Evolutionary conservation across 176 grass and related monocot genomes (phyloP).

Genomic region (Bothriochloa decipiens): DNA sequence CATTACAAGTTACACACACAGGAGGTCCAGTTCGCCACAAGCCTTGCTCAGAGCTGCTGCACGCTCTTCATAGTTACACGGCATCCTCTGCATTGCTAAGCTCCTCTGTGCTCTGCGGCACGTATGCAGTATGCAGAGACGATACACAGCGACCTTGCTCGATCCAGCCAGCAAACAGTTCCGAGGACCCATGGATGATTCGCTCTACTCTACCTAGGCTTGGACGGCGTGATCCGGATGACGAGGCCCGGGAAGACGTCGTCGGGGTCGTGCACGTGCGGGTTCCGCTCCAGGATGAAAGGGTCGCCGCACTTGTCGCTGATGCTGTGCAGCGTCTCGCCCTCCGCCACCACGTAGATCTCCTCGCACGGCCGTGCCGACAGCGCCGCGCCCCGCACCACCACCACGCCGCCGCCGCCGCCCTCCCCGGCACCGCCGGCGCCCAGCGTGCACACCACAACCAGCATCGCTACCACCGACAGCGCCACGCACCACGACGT

Average conservation of each 20-base stretch:
- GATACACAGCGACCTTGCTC: too few species aligned
- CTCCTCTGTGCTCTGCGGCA: not conserved
- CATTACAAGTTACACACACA: not conserved
- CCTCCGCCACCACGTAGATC: conserved; percentile 87
- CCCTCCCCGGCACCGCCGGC: not conserved
- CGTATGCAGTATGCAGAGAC: not conserved
- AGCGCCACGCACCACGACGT: conserved; percentile 71
- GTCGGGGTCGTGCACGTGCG: conserved; percentile 93
- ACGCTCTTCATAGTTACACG: not conserved
- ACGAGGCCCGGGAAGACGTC: conserved; percentile 96
- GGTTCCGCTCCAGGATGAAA: conserved; percentile 88
- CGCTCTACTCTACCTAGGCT: conserved; percentile 31
- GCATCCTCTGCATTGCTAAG: not conserved
- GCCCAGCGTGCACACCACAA: conserved; percentile 57
- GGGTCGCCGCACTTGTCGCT: conserved; percentile 95
- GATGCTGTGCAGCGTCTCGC: conserved; percentile 90
- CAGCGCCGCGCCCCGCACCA: conserved; percentile 47
- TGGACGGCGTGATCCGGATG: conserved; percentile 76
- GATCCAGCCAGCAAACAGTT: not conserved
- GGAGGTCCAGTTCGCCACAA: not conserved
- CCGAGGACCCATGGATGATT: not conserved
- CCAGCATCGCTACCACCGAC: conserved; percentile 57
- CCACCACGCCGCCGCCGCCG: not conserved
- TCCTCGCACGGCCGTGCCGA: conserved; percentile 69
- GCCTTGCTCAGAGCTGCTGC: not conserved